Percentiles rank a stretch among this genome's conserved stretches.
These are phyloP conservation scores for Daedaleopsis nitida DNA, from an alignment of 768 basidiomycete genomes.

Conservation along the genomic window DNA sequence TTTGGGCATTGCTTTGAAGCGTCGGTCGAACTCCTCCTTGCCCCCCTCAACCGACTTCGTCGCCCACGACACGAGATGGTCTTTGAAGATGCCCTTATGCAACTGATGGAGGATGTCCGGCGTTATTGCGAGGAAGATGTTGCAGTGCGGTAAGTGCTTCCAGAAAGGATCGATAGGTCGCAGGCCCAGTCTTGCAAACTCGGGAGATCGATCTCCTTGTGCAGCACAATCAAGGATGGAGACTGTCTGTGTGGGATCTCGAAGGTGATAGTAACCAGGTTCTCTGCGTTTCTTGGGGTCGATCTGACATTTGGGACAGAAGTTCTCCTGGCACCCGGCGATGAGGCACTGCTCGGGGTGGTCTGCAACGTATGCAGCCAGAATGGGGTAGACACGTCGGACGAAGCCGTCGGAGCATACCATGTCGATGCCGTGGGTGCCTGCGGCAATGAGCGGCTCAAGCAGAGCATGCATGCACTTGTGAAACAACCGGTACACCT, in stretches of 20 bases:
- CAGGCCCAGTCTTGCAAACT: slow-evolving; percentile 17
- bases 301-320: slow-evolving; percentile 27
- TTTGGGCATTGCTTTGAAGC: slow-evolving; percentile 34
- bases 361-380: slow-evolving; percentile 28
- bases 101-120: slow-evolving; percentile 50
- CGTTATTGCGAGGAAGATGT: slow-evolving; percentile 44
- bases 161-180: slow-evolving; percentile 40
- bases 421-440: slow-evolving; percentile 25
- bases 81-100: slow-evolving; percentile 49
- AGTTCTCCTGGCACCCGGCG: slow-evolving; percentile 17
- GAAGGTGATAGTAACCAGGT: background rate
- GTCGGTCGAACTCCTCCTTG: slow-evolving; percentile 39
- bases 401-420: slow-evolving; percentile 24
- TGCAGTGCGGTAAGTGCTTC: slow-evolving; percentile 38
- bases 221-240: background rate
- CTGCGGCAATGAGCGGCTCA: slow-evolving; percentile 24
- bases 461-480: slow-evolving; percentile 22
- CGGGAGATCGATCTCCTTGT: background rate
- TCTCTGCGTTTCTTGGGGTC: slow-evolving; percentile 14
- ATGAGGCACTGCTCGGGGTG: slow-evolving; percentile 33
- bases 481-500: slow-evolving; percentile 29
- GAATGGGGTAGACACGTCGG: slow-evolving; percentile 24
- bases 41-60: slow-evolving; percentile 14
- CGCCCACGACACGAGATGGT: slow-evolving; percentile 38
- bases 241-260: slow-evolving; percentile 6